Base-by-base conservation (phyloP, 805 yeast genomes). In the Metschnikowia colocasiae region DNA sequence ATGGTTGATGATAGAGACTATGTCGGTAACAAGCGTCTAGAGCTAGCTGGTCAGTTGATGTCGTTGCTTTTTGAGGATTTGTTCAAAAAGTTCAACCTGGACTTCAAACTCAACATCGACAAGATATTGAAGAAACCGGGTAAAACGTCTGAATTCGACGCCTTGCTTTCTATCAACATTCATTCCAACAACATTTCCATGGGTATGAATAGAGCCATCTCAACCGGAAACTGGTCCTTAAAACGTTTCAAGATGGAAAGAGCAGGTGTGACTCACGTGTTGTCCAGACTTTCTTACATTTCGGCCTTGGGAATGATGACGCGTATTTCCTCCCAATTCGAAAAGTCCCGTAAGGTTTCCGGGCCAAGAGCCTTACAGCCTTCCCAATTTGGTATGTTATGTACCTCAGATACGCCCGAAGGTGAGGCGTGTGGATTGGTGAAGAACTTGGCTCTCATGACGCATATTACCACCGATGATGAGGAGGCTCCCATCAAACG, bases 391-490 rank as follows among this genome's bases (percentile, higher is more conserved):
- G 99, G 99, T 64, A 94, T 94, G 98, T 76, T 94, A 50, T 94
- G 99, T 75, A 89, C 98, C 6, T 87, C 98, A 0, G 99, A 94
- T 78, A 94, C 99, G 0, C 99, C 99, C 1, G 99, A 94, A 78
- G 99, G 99, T 77, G 99, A 94, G 69, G 99, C 99, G 0, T 94
- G 99, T 81, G 99, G 99, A 62, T 78, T 94, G 67, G 99, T 94
- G 31, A 94, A 94, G 70, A 94, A 94, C 63, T 74, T 94, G 65
- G 99, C 99, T 1, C 76, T 94, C 40, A 94, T 94, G 99, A 94
- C 99, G 9, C 99, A 94, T 68, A 94, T 94, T 60, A 94, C 99
- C 4, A 92, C 99, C 1, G 99, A 94, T 68, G 97, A 89, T 59
- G 99, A 94, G 65, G 97, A 92, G 60, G 87, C 76, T 8, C 98